phyloP scores from a whole-genome alignment of 2,329 filamentous ascomycete species.

The Penicillium sp. region DNA sequence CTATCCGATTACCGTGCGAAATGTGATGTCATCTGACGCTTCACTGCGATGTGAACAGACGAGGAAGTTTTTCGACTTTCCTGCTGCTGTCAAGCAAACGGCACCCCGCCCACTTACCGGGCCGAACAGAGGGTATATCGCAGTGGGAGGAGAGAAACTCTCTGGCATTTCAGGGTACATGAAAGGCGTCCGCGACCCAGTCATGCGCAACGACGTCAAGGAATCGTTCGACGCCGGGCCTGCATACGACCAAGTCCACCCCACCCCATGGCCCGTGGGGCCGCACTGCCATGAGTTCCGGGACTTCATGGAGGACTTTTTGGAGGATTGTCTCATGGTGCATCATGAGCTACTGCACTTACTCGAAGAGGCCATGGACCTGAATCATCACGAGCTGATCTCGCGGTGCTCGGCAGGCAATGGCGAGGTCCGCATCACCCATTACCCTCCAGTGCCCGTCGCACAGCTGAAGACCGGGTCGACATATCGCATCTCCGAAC shows the following conservation, averaged over 20 bases:
- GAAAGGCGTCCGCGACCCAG: not conserved
- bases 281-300: not conserved
- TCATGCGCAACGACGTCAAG: not conserved
- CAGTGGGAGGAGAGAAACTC: not conserved
- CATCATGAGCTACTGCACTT: not conserved
- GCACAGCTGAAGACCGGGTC: not conserved
- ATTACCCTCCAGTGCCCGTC: not conserved
- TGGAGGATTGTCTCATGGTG: not conserved
- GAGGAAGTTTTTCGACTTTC: not conserved
- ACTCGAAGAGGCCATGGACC: not conserved
- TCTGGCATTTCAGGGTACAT: not conserved
- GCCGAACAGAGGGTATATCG: not conserved
- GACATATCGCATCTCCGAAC: not conserved
- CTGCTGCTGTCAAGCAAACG: not conserved
- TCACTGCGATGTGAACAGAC: not conserved
- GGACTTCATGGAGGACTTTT: not conserved
- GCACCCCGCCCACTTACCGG: not conserved
- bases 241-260: not conserved
- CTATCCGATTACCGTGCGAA: not conserved
- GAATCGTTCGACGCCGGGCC: not conserved
- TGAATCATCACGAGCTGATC: not conserved
- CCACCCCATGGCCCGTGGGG: not conserved
- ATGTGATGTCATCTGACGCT: not conserved
- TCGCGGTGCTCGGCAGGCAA: not conserved
- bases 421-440: not conserved